phyloP scores from a whole-genome alignment of 495 filamentous ascomycete genomes.

The Trichoderma orchidacearum region DNA sequence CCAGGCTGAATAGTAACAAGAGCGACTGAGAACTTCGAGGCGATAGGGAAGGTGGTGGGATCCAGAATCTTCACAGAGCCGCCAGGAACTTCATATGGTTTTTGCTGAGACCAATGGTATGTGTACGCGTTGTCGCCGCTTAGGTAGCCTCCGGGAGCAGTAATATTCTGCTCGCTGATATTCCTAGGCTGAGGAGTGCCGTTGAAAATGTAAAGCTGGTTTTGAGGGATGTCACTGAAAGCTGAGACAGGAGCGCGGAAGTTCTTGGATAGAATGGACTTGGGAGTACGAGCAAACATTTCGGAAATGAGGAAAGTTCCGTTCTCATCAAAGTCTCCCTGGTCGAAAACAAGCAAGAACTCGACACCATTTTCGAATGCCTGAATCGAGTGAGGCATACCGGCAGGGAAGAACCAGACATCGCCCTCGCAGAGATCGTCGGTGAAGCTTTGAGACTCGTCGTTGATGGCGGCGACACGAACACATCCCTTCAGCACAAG shows the following conservation, averaged over 20 bases:
- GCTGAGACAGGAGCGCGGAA: constrained; percentile 38
- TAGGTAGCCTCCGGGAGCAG: constrained; percentile 42
- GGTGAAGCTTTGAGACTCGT: constrained; percentile 47
- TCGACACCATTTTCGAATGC: constrained; percentile 50
- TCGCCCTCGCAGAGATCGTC: constrained; percentile 55
- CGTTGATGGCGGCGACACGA: constrained; percentile 45
- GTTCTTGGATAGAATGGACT: constrained; percentile 50
- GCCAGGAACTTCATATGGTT: constrained; percentile 41
- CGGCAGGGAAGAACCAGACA: constrained; percentile 57
- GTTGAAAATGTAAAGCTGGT: constrained; percentile 57
- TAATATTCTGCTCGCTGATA: constrained; percentile 48
- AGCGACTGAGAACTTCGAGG: constrained; percentile 44
- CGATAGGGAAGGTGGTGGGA: constrained; percentile 47
- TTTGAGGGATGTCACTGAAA: constrained; percentile 43
- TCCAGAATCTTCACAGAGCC: constrained; percentile 58
- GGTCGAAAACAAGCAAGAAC: constrained; percentile 58
- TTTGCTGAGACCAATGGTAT: constrained; percentile 54
- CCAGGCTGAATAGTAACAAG: constrained; percentile 55
- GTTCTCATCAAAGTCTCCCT: constrained; percentile 55
- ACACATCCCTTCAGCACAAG: constrained; percentile 52
- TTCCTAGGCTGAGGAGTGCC: constrained; percentile 47
- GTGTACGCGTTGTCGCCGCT: constrained; percentile 40
- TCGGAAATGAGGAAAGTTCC: constrained; percentile 56
- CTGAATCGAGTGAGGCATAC: constrained; percentile 56
- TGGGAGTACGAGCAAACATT: constrained; percentile 46